phyloP scores from a whole-genome alignment of 148 eudicot genomes.

The Chenopodium album region DNA sequence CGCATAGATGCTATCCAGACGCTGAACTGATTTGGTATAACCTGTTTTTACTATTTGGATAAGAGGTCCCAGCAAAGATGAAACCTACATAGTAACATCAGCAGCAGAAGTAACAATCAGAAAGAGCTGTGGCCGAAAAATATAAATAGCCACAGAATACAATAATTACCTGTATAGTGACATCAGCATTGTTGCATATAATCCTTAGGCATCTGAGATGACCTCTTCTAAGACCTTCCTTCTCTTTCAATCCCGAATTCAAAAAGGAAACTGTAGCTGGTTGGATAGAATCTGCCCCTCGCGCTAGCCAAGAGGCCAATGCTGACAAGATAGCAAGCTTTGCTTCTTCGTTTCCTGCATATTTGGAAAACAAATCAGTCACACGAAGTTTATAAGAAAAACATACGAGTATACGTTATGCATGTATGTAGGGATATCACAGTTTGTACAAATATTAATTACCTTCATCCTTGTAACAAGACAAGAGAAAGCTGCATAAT shows the following conservation, averaged over 20 bases:
- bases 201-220: conserved; percentile 76
- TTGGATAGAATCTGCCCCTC: conserved; percentile 54
- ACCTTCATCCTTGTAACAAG: conserved; percentile 95
- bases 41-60: conserved; percentile 86
- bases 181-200: conserved; percentile 70
- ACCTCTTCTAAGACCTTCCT: conserved; percentile 81
- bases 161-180: conserved; percentile 49
- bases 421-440: background rate
- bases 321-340: conserved; percentile 79
- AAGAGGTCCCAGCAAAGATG: conserved; percentile 71
- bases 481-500: conserved; percentile 61
- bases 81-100: conserved; percentile 43
- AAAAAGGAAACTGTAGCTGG: conserved; percentile 59
- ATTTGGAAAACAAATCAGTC: background rate
- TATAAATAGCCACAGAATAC: background rate
- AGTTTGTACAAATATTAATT: background rate
- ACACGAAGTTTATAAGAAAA: background rate
- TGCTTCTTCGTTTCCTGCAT: conserved; percentile 93
- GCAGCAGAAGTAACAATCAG: background rate
- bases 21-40: conserved; percentile 77
- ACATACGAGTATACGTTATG: background rate
- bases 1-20: conserved; percentile 91
- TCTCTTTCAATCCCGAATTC: conserved; percentile 86
- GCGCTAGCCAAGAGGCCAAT: conserved; percentile 73
- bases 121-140: background rate